phyloP scores from a whole-genome alignment of 768 basidiomycete genomes.

The Hemileccinum rubropunctum region DNA sequence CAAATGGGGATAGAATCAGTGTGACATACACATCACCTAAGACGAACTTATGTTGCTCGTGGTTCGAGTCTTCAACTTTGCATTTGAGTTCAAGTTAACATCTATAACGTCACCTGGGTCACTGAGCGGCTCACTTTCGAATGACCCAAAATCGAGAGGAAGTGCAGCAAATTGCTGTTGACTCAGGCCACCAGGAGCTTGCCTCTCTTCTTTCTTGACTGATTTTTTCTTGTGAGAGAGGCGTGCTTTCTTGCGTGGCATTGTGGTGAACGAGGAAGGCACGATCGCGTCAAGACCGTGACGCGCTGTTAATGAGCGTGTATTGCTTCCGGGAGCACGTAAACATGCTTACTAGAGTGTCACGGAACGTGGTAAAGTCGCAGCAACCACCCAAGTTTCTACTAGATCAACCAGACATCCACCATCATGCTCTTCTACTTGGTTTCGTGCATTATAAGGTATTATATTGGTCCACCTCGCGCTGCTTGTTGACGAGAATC shows the following conservation, averaged over 20 bases:
- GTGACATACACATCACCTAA: conserved; percentile 36
- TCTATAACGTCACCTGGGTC: background rate
- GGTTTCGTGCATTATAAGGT: conserved; percentile 42
- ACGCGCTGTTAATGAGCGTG: conserved; percentile 31
- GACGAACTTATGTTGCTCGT: conserved; percentile 24
- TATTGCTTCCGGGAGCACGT: conserved; percentile 15
- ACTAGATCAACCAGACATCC: conserved; percentile 1
- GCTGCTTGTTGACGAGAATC: background rate
- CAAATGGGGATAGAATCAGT: background rate
- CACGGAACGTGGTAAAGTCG: conserved; percentile 14
- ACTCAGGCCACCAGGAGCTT: conserved; percentile 5
- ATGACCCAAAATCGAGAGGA: conserved; percentile 2
- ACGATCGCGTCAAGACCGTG: conserved; percentile 24
- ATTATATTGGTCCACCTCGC: conserved; percentile 28
- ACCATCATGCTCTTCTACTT: conserved; percentile 42
- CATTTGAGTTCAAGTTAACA: background rate
- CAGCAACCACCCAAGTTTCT: background rate
- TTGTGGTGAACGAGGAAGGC: conserved; percentile 7
- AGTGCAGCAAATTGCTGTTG: conserved; percentile 14
- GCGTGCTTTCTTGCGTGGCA: conserved; percentile 25
- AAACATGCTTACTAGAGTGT: conserved; percentile 16
- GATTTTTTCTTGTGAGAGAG: conserved; percentile 18
- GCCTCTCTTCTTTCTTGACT: background rate
- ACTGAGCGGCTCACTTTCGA: conserved; percentile 16
- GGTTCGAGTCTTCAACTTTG: conserved; percentile 15